Conservation (phyloP, 2,329 filamentous ascomycete species). For the Neoscytalidium dimidiatum region DNA sequence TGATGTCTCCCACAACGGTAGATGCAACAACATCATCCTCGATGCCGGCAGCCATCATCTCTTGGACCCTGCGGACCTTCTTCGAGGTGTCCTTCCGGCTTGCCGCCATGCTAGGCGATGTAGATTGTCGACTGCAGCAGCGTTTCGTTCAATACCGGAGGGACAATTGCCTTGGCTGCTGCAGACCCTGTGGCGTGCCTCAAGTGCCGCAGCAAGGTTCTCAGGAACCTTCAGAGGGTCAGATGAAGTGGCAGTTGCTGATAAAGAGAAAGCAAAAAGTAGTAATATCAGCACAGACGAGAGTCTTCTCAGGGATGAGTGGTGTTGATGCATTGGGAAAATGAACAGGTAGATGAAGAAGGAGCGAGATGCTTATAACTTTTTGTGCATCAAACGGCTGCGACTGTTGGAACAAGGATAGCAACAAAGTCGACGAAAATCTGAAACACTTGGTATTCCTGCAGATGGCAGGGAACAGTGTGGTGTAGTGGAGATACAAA, state of each 20-base stretch:
- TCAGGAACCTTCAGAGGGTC: neutral
- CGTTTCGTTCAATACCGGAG: neutral
- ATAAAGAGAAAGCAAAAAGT: neutral
- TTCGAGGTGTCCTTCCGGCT: neutral
- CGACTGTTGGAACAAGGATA: neutral
- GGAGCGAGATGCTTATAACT: neutral
- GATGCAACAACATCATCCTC: constrained; percentile 3
- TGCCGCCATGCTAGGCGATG: neutral
- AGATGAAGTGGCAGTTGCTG: neutral
- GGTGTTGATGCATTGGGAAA: neutral
- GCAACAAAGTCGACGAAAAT: neutral
- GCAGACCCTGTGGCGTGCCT: neutral
- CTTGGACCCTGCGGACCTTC: neutral
- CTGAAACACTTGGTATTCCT: constrained; percentile 3
- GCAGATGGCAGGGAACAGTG: neutral
- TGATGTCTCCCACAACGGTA: neutral
- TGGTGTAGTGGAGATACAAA: neutral
- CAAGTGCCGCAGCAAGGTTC: neutral
- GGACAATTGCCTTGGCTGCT: neutral
- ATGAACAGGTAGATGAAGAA: neutral
- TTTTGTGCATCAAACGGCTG: neutral
- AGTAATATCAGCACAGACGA: neutral
- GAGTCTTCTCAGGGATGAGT: neutral
- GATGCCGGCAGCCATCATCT: neutral
- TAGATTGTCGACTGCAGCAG: neutral